Conservation (phyloP, 805 yeast species). For the Spathaspora passalidarum region DNA sequence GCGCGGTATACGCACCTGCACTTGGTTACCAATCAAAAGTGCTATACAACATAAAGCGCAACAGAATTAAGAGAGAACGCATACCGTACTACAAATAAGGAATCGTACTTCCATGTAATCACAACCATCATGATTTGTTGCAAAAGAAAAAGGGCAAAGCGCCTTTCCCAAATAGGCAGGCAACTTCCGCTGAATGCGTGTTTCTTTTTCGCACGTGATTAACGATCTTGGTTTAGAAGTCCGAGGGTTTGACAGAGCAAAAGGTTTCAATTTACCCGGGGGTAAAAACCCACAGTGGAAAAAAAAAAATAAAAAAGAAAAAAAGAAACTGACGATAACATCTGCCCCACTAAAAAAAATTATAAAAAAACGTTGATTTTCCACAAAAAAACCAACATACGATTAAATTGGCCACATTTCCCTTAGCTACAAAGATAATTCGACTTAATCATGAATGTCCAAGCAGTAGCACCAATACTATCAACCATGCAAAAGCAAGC, state of each 20-base stretch:
- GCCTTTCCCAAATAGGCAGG: not conserved
- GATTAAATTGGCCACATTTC: not conserved
- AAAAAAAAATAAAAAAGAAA: too few species aligned
- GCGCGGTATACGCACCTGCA: too few species aligned
- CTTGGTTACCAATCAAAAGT: too few species aligned
- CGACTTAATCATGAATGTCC: not conserved
- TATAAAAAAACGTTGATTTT: not conserved
- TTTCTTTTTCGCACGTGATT: not conserved
- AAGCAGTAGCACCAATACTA: not conserved
- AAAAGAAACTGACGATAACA: too few species aligned
- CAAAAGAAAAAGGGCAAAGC: not conserved
- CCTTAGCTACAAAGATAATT: not conserved
- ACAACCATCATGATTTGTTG: too few species aligned
- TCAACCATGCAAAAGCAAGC: not conserved
- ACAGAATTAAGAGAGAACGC: too few species aligned
- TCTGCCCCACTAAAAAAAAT: not conserved
- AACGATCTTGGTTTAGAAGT: not conserved
- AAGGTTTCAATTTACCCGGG: not conserved
- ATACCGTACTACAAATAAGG: too few species aligned
- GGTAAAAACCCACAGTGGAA: too few species aligned
- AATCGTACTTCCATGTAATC: too few species aligned
- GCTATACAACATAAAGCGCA: too few species aligned
- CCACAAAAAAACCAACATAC: not conserved
- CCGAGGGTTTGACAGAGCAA: not conserved
- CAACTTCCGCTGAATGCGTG: not conserved